phyloP scores from a whole-genome alignment of 2,329 filamentous ascomycete species.

The Colletotrichum sp. region DNA sequence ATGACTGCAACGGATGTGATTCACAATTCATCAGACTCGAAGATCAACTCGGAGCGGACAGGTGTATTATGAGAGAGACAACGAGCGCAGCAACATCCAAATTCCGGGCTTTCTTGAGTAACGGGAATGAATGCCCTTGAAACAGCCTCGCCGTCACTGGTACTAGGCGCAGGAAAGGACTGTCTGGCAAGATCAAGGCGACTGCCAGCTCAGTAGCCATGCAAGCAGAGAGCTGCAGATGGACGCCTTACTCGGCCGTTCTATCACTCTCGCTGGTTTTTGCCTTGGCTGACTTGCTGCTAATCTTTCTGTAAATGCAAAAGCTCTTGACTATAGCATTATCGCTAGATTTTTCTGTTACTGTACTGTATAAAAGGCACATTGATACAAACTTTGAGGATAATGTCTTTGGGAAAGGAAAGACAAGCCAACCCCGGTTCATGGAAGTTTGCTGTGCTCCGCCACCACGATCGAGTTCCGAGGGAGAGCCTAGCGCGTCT shows the following conservation, averaged over 20 bases:
- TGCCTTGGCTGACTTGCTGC: not conserved
- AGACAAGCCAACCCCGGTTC: not conserved
- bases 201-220: not conserved
- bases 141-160: not conserved
- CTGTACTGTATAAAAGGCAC: not conserved
- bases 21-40: not conserved
- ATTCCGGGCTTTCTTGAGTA: not conserved
- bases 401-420: not conserved
- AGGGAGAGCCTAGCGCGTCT: not conserved
- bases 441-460: not conserved
- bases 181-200: not conserved
- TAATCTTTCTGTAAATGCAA: not conserved
- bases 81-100: not conserved
- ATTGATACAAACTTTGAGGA: not conserved
- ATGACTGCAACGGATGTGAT: not conserved
- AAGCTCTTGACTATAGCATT: not conserved
- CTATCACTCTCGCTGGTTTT: not conserved
- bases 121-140: not conserved
- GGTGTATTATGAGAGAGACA: not conserved
- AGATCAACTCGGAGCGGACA: not conserved
- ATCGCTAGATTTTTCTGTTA: not conserved
- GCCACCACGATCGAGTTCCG: not conserved
- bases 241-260: not conserved
- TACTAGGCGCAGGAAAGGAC: not conserved
- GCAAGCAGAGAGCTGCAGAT: not conserved